Evolutionary conservation across 441 rosid genomes (phyloP).

Genomic region (Euphorbia schlechtendalii): DNA sequence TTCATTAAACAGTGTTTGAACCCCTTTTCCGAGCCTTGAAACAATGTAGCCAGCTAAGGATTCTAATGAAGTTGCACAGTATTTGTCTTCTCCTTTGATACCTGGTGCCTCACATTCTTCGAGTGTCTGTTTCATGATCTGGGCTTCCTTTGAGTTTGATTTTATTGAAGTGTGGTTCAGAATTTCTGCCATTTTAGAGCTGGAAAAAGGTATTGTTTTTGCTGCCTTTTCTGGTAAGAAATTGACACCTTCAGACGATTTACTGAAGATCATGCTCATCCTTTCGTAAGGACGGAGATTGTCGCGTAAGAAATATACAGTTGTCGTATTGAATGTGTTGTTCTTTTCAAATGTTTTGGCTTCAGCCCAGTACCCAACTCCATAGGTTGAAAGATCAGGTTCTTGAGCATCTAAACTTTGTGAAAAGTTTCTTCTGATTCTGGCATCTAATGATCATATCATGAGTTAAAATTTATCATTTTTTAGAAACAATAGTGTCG

Average conservation of each 20-base stretch:
- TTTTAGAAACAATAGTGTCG: too few species aligned
- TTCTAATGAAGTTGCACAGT: slow-evolving; percentile 10
- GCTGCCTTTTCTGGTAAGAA: neutral
- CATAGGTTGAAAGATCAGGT: neutral
- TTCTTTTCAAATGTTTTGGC: neutral
- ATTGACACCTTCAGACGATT: neutral
- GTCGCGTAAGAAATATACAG: neutral
- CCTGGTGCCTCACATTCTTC: slow-evolving; percentile 6
- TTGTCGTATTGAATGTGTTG: neutral
- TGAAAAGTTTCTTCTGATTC: neutral
- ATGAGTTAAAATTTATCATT: too few species aligned
- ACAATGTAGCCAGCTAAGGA: neutral
- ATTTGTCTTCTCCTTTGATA: slow-evolving; percentile 8
- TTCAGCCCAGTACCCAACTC: neutral
- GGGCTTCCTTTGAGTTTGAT: neutral
- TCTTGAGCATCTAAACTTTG: neutral
- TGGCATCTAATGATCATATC: neutral
- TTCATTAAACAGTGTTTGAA: neutral
- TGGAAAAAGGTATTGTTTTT: slow-evolving; percentile 1
- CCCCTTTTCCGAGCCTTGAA: neutral
- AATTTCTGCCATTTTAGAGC: neutral
- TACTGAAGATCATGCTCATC: neutral
- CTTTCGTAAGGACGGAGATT: neutral
- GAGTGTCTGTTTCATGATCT: neutral
- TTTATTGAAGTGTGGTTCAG: neutral